Evolutionary conservation across 2,329 filamentous ascomycete species (phyloP), one percentile per base, ranked within the genome.

Genomic region (Madurella fahalii): DNA sequence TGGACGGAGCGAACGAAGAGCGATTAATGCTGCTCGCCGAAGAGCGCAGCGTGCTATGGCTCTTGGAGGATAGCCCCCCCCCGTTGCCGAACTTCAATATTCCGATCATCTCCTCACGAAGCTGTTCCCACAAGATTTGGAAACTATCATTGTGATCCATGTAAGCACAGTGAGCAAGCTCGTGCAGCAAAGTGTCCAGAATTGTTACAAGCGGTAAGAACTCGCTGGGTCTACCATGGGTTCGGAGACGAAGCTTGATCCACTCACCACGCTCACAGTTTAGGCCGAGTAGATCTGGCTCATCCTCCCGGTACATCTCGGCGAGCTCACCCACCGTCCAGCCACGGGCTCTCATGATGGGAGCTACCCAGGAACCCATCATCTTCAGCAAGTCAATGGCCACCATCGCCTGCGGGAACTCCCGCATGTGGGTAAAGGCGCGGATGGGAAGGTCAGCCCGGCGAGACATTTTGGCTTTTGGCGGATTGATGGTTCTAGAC

Each of bases 141-240:
- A 97, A 97, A 37, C 87, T 81, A 45, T 77, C 79, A 66, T 96
- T 84, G 68, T 97, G 93, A 1, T 89, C 89, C 0, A 90, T 90
- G 69, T 87, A 84, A 11, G 90, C 81, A 61, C 88, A 96, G 66
- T 97, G 93, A n/a, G 84, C 86, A 2, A 97, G 81, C 76, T 97
- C 93, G 68, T 97, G 93, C 17, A 97, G 82, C 84, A 97, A 88
- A 0, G 93, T 97, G 69, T 96, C 91, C 42, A 90, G 78, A 8
- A 96, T 80, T 60, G 88, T 77, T 66, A 96, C 90, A 54, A 92
- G 73, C 1, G 88, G 85, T 17, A 96, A 71, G 65, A 97, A 97
- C 63, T 90, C 85, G 40, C 76, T 83, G 9, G 81, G 78, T 67
- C 95, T 89, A 63, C 81, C 77, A 5, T 88, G 77, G 69, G 94